Percentiles rank a stretch among this genome's conserved stretches.
These are phyloP conservation scores for Dalechampia spathulata DNA, from an alignment of 441 rosid species.

Conservation along the genomic window DNA sequence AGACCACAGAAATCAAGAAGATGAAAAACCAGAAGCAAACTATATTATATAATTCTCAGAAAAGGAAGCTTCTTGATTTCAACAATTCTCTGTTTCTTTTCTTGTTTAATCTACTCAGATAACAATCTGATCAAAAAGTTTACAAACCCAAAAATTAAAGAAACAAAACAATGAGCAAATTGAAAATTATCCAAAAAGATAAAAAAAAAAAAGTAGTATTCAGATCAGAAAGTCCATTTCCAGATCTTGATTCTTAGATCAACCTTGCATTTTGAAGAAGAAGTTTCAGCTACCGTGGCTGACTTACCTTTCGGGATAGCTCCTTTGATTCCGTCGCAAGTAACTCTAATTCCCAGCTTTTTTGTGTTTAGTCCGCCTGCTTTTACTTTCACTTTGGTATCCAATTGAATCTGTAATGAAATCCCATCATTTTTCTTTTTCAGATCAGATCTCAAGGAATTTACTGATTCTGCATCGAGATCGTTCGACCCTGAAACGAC, in stretches of 20 bases:
- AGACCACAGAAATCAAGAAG: no score
- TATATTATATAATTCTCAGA: background rate
- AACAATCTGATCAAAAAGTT: constrained; percentile 1
- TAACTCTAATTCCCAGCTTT: constrained; percentile 52
- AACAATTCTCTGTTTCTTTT: background rate
- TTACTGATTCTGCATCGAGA: constrained; percentile 36
- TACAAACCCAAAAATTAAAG: background rate
- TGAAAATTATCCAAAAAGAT: background rate
- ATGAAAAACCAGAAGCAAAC: background rate
- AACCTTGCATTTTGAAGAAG: constrained; percentile 61
- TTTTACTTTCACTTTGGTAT: constrained; percentile 58
- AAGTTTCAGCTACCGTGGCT: constrained; percentile 48
- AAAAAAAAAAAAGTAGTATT: background rate
- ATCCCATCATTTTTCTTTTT: constrained; percentile 44
- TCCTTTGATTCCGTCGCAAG: constrained; percentile 57
- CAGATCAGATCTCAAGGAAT: constrained; percentile 40
- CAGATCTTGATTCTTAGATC: constrained; percentile 77
- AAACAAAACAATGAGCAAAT: constrained; percentile 2
- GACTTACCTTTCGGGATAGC: constrained; percentile 48
- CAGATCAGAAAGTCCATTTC: constrained; percentile 58
- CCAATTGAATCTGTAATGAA: constrained; percentile 46
- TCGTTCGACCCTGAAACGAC: constrained; percentile 31
- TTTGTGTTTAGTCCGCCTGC: constrained; percentile 53
- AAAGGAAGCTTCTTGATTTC: constrained; percentile 11
- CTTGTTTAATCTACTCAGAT: background rate